Evolutionary conservation across 345 rosid species (phyloP).

Genomic region (Eucalyptus fibrosa): DNA sequence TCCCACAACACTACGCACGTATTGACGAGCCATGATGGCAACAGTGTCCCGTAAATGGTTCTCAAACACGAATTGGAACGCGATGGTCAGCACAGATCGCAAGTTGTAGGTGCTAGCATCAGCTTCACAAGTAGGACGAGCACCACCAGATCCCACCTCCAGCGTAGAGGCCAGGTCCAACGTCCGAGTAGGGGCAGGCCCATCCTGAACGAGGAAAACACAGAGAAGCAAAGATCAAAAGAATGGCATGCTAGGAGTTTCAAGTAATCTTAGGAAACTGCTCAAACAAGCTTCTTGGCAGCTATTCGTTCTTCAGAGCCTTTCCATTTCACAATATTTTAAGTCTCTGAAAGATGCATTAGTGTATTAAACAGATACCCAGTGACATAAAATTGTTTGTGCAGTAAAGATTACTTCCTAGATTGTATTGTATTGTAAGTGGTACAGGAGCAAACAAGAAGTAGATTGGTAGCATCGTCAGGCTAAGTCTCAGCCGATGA

Average conservation of each 20-base stretch:
- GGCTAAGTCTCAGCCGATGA: not conserved
- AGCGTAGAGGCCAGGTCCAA: constrained; percentile 86
- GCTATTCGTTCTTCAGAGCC: not conserved
- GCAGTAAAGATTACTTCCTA: not conserved
- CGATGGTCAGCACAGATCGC: constrained; percentile 86
- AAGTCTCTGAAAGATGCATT: not conserved
- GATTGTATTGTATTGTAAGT: not conserved
- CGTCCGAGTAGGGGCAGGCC: constrained; percentile 52
- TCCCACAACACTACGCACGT: constrained; percentile 73
- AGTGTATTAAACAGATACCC: not conserved
- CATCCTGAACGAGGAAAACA: constrained; percentile 28
- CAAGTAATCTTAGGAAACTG: not conserved
- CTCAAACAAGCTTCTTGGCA: not conserved
- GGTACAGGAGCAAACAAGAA: not conserved
- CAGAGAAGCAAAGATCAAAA: not conserved
- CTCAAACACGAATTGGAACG: constrained; percentile 86
- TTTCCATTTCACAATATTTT: not conserved
- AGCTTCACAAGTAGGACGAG: constrained; percentile 43
- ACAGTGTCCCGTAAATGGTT: constrained; percentile 72
- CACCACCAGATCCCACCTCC: constrained; percentile 51
- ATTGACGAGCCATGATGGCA: constrained; percentile 95
- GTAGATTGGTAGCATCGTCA: not conserved
- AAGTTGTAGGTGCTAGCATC: constrained; percentile 43
- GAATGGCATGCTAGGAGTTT: not conserved
- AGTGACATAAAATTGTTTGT: not conserved